Base-by-base conservation (phyloP, 106 monocot genomes). In the Acanthochlamys bracteata region DNA sequence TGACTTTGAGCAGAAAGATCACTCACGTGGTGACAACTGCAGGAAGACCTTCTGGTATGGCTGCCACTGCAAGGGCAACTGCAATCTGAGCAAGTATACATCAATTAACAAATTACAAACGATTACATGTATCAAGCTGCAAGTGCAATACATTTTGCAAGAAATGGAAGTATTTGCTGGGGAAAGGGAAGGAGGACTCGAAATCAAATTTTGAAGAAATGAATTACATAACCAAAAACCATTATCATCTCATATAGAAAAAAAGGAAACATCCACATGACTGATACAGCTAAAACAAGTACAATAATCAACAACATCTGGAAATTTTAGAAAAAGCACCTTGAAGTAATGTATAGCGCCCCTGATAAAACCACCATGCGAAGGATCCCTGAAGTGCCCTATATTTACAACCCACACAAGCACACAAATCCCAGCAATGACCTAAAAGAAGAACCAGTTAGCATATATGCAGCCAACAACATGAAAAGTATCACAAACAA, bases 341-440 rank as follows among this genome's bases (percentile, higher is more conserved):
- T 98, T 98, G 73, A 98, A 98, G 68, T 98, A 98, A 73, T 98
- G 88, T 42, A 98, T 92, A 67, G 96, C 96, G 39, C 96, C 96
- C 74, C 85, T 82, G 60, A 98, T 19, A 60, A 91, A 75, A 45
- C 96, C 96, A 78, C 96, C 96, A 77, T 98, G 92, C 47, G 87
- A 73, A 80, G 96, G 96, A 92, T 98, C 96, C 20, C 21, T 78
- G 65, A 98, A 98, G 76, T 98, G 98, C 14, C 98, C 98, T 79
- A 98, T 98, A 69, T 98, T 98, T 66, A 98, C 88, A 59, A 88
- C 71, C 98, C 98, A 98, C 24, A 98, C 98, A 70, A 98, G 88
- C 26, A 89, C 60, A 78, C 98, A 98, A 20, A 98, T 98, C 57
- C 98, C 98, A 55, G 98, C 98, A 74, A 98, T 98, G 56, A 98